Base-by-base conservation (phyloP, 2,329 filamentous ascomycete genomes). In the Scortechinia acanthostroma region DNA sequence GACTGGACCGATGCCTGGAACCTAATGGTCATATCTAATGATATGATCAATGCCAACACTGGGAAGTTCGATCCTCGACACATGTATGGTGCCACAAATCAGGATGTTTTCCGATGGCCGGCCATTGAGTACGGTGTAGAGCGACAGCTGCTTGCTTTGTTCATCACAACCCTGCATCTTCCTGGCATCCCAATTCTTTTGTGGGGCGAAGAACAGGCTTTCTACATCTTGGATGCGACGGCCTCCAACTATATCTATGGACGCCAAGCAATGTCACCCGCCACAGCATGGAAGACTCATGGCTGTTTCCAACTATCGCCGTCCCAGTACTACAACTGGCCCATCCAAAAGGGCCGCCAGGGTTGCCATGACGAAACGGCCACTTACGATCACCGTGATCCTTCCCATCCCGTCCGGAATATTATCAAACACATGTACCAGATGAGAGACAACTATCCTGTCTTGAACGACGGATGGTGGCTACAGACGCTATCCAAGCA, bases 21-120 rank as follows among this genome's bases (percentile, higher is more conserved):
- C 45, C 56, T 68, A 16, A 74, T 81, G 59, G 55, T 80, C 6
- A 53, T 68, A 35, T 74, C 71, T 3, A 79, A 81, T 46, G 76
- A 80, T 49, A 58, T 80, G 52, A 58, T 73, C 46, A 80, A 79
- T 49, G 65, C 72, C 3, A 73, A 76, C 51, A 79, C 73, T 2
- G 75, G 74, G 15, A 59, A 71, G 46, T 79, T 80, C 48, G 79
- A 83, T 51, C 79, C 79, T 3, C 70, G 79, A 1, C 77, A 83
- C 52, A 72, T 83, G 64, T 80, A 74, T 51, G 79, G 78, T 21
- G 69, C 71, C 3, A 78, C 77, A 2, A 83, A 82, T 52, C 79
- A 83, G 60, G 79, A 83, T 54, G 76, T 83, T 2, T 77, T 83
- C 51, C 68, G 78, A 19, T 83, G 79, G 79, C 78, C 78, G 2